Conservation (phyloP, 768 basidiomycete genomes). For the Trametes cinnabarina region DNA sequence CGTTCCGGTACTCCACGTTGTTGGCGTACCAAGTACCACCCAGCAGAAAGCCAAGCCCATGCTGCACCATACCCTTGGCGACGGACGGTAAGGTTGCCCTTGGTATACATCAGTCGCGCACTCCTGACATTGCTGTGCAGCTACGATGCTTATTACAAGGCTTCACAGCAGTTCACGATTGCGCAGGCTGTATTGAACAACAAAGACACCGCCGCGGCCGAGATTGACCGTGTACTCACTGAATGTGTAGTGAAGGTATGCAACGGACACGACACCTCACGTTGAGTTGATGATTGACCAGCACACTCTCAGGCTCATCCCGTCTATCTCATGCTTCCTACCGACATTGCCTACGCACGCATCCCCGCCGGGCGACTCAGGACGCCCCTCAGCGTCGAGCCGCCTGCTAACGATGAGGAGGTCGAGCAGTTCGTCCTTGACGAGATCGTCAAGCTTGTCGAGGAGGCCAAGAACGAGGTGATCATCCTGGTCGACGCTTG, state of each 20-base stretch:
- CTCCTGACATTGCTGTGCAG: not conserved
- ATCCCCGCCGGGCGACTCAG: slow-evolving; percentile 64
- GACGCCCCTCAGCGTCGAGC: slow-evolving; percentile 50
- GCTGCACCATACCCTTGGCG: slow-evolving; percentile 87
- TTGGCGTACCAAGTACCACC: slow-evolving; percentile 72
- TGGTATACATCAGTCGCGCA: not conserved
- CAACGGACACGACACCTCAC: not conserved
- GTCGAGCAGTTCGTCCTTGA: slow-evolving; percentile 70
- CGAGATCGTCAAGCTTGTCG: slow-evolving; percentile 64
- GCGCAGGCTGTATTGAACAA: slow-evolving; percentile 61
- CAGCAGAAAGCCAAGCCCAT: slow-evolving; percentile 72
- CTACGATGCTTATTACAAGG: slow-evolving; percentile 77
- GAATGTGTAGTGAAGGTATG: slow-evolving; percentile 58
- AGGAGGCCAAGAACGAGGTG: slow-evolving; percentile 59
- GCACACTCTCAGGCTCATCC: slow-evolving; percentile 60
- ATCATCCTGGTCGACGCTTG: slow-evolving; percentile 83
- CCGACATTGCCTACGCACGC: slow-evolving; percentile 69
- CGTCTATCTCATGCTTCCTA: slow-evolving; percentile 84
- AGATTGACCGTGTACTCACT: slow-evolving; percentile 78
- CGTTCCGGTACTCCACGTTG: slow-evolving; percentile 87
- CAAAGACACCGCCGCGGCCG: slow-evolving; percentile 52
- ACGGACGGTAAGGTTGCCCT: slow-evolving; percentile 55
- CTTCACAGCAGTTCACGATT: slow-evolving; percentile 70
- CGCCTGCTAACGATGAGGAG: slow-evolving; percentile 52
- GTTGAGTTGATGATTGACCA: not conserved